Percentiles rank a stretch among this genome's conserved stretches.
phyloP scores from a whole-genome alignment of 2,329 filamentous ascomycete species.

The Ophiostoma montium region DNA sequence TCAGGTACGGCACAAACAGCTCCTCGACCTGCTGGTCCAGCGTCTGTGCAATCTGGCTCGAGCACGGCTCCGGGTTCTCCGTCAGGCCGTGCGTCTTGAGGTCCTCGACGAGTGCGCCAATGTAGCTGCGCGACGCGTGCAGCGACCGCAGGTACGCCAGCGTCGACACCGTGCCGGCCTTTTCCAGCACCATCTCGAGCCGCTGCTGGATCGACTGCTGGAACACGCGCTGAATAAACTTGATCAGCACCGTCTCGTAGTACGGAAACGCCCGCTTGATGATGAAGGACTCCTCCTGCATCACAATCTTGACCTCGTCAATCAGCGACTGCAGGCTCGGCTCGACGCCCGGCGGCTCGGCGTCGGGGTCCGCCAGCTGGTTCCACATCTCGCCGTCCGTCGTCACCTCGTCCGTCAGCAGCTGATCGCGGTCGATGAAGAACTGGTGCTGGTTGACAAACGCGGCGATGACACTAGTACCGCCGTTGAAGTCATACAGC shows the following conservation, averaged over 20 bases:
- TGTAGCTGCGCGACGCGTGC: conserved; percentile 82
- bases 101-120: conserved; percentile 77
- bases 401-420: conserved; percentile 74
- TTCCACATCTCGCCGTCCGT: conserved; percentile 74
- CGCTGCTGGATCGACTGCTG: conserved; percentile 96
- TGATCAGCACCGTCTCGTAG: conserved; percentile 82
- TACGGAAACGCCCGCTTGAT: conserved; percentile 95
- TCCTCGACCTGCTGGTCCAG: conserved; percentile 64
- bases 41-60: conserved; percentile 68
- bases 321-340: conserved; percentile 81
- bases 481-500: conserved; percentile 88
- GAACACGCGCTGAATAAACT: conserved; percentile 90
- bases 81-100: conserved; percentile 88
- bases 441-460: conserved; percentile 99
- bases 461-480: conserved; percentile 82
- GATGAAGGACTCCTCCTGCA: conserved; percentile 93
- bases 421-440: conserved; percentile 90
- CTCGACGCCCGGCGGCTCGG: conserved; percentile 81
- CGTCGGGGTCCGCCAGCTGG: conserved; percentile 82
- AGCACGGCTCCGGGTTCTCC: conserved; percentile 85
- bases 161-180: conserved; percentile 82
- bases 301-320: conserved; percentile 87
- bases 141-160: conserved; percentile 81
- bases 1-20: conserved; percentile 56
- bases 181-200: conserved; percentile 88